Percentiles rank a stretch among this genome's conserved stretches.
These are phyloP conservation scores for Passalora sequoiae DNA, from an alignment of 2,329 filamentous ascomycete species.

Conservation along the genomic window DNA sequence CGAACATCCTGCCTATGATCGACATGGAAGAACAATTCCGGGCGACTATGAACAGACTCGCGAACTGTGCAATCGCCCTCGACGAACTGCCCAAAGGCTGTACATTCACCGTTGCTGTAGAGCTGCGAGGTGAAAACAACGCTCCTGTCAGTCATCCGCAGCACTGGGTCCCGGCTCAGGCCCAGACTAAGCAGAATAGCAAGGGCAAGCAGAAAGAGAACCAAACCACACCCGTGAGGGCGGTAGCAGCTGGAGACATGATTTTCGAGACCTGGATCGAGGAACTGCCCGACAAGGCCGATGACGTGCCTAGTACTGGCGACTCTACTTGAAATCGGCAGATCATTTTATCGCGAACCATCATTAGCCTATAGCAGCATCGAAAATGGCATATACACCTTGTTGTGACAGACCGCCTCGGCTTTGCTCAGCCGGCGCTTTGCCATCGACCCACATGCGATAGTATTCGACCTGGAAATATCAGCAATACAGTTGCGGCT, in stretches of 20 bases:
- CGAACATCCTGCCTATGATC: constrained; percentile 28
- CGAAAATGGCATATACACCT: constrained; percentile 35
- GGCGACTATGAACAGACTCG: constrained; percentile 59
- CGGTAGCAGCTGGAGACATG: constrained; percentile 61
- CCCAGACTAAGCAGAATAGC: constrained; percentile 25
- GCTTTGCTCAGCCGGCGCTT: constrained; percentile 31
- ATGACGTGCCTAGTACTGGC: neutral
- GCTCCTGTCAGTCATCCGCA: constrained; percentile 48
- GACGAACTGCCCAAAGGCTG: constrained; percentile 57
- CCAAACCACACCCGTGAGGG: constrained; percentile 56
- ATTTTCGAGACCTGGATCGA: constrained; percentile 66
- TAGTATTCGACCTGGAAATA: too few relatives aligned
- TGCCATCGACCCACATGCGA: constrained; percentile 37
- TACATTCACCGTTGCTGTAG: constrained; percentile 71
- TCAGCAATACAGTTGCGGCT: too few relatives aligned
- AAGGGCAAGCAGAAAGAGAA: constrained; percentile 29
- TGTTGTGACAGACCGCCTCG: constrained; percentile 29
- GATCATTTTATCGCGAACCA: neutral
- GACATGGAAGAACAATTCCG: constrained; percentile 70
- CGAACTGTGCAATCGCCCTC: constrained; percentile 55
- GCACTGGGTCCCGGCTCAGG: constrained; percentile 57
- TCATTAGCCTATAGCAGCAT: constrained; percentile 27
- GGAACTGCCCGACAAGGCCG: constrained; percentile 37
- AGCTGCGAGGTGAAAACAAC: constrained; percentile 58
- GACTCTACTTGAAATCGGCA: neutral